These are phyloP conservation scores for Echinosophora koreensis DNA, from an alignment of 306 rosid genomes.

Conservation along the genomic window DNA sequence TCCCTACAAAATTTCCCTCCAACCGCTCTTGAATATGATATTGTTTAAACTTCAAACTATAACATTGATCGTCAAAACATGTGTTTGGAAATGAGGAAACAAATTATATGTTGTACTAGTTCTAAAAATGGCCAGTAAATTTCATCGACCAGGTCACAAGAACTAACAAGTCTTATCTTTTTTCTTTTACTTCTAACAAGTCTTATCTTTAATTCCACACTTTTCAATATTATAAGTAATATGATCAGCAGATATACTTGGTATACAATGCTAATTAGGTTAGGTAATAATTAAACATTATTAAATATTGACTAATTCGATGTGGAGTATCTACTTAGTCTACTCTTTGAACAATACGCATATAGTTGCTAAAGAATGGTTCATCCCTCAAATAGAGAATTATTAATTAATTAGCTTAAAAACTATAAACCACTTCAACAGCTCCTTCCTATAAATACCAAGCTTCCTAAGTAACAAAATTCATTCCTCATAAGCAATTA, in stretches of 20 bases:
- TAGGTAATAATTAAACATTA: not conserved
- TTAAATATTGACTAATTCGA: not conserved
- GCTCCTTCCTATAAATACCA: not conserved
- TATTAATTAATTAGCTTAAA: too few relatives aligned
- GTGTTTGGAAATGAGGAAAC: not conserved
- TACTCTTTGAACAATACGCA: not conserved
- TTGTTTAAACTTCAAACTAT: not conserved
- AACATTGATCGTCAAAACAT: not conserved
- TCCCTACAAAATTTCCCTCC: not conserved
- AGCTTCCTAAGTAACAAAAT: too few relatives aligned
- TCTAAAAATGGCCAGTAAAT: not conserved
- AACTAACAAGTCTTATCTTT: not conserved
- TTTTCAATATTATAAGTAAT: not conserved
- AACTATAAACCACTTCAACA: not conserved
- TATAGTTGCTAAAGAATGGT: constrained; percentile 26
- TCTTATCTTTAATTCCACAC: not conserved
- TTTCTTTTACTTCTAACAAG: too few relatives aligned
- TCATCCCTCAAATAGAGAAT: not conserved
- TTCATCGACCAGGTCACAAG: not conserved
- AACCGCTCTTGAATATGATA: not conserved
- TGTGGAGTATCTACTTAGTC: not conserved
- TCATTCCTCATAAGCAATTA: not conserved
- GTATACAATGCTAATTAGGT: not conserved
- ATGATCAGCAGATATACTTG: not conserved
- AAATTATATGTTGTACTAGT: not conserved